Conservation (phyloP, 2,329 filamentous ascomycete genomes). For the Fusarium siculi region DNA sequence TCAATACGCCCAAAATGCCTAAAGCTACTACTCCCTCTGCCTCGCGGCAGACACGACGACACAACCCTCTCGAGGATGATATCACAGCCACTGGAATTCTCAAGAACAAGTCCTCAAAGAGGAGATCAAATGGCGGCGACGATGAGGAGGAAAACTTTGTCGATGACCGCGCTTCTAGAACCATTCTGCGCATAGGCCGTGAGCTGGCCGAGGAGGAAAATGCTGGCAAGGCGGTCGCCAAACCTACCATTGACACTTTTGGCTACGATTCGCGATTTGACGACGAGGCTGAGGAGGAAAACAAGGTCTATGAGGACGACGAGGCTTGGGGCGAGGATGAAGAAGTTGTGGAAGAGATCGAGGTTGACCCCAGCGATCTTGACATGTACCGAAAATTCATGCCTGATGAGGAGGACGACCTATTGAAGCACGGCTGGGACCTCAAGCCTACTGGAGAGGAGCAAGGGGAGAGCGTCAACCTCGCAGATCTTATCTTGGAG, state of each 20-base stretch:
- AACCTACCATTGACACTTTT: conserved; percentile 66
- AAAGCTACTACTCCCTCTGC: conserved; percentile 74
- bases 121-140: conserved; percentile 70
- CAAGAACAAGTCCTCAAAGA: conserved; percentile 79
- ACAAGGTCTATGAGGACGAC: conserved; percentile 60
- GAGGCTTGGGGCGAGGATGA: conserved; percentile 84
- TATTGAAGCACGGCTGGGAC: conserved; percentile 74
- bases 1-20: conserved; percentile 70
- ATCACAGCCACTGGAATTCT: conserved; percentile 76
- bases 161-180: conserved; percentile 86
- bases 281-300: conserved; percentile 61
- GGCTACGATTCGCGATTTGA: conserved; percentile 82
- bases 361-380: conserved; percentile 88
- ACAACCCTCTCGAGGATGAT: conserved; percentile 93
- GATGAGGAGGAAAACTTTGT: conserved; percentile 78
- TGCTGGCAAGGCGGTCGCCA: conserved; percentile 55
- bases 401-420: conserved; percentile 76
- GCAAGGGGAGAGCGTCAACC: conserved; percentile 72
- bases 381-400: conserved; percentile 93
- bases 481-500: conserved; percentile 91
- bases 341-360: conserved; percentile 75
- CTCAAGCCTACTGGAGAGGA: conserved; percentile 58
- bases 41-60: conserved; percentile 71
- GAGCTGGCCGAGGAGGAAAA: conserved; percentile 86
- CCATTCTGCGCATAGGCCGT: conserved; percentile 89